These are phyloP conservation scores for Phyllachora maydis DNA, from an alignment of 2,329 filamentous ascomycete genomes.

Conservation along the genomic window DNA sequence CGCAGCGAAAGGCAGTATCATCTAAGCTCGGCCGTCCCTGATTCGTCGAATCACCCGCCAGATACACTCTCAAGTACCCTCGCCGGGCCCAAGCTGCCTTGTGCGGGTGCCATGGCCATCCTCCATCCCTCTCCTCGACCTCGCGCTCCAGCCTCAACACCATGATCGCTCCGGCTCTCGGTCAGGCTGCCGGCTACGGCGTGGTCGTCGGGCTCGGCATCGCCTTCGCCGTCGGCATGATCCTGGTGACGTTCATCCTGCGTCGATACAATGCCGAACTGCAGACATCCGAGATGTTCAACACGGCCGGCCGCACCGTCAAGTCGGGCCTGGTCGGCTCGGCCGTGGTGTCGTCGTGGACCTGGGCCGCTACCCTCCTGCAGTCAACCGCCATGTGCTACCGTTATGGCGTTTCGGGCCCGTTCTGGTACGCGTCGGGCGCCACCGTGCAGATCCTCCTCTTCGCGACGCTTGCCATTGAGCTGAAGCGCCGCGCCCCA, in stretches of 20 bases:
- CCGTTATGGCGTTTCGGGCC: constrained; percentile 46
- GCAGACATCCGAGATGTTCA: constrained; percentile 87
- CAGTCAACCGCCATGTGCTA: constrained; percentile 72
- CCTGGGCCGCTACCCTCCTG: constrained; percentile 70
- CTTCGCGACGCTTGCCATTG: constrained; percentile 79
- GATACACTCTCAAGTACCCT: too few species aligned
- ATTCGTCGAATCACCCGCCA: too few species aligned
- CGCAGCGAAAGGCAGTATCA: too few species aligned
- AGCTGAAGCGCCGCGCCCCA: constrained; percentile 68
- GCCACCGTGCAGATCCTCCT: constrained; percentile 75
- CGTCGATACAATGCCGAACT: constrained; percentile 34
- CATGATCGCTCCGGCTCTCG: constrained; percentile 16
- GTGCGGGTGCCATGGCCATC: too few species aligned
- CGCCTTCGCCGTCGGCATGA: constrained; percentile 36
- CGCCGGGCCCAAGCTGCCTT: too few species aligned
- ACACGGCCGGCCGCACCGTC: constrained; percentile 68
- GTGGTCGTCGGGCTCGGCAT: constrained; percentile 57
- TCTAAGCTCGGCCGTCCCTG: too few species aligned
- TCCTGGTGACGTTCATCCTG: constrained; percentile 15
- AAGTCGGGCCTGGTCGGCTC: constrained; percentile 77
- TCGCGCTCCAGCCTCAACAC: constrained; percentile 4
- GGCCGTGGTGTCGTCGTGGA: constrained; percentile 86
- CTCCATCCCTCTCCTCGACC: constrained; percentile 1
- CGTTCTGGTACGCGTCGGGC: constrained; percentile 41
- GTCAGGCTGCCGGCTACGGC: constrained; percentile 54